phyloP scores from a whole-genome alignment of 306 rosid species.

The Adenanthera pavonina region DNA sequence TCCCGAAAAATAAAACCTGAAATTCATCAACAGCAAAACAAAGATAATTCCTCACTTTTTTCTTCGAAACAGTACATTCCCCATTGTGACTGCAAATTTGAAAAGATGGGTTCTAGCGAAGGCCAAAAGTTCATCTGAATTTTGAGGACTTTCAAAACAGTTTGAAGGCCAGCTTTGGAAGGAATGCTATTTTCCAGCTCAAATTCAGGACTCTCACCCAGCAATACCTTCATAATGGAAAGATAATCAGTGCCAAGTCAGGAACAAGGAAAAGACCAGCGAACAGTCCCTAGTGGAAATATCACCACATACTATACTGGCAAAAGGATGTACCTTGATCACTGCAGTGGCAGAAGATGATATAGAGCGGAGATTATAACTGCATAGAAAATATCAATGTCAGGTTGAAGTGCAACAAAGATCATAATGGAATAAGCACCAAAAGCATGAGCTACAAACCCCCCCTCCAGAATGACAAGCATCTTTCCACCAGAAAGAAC shows the following conservation, averaged over 20 bases:
- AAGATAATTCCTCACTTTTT: constrained; percentile 65
- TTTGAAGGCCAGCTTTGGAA: constrained; percentile 72
- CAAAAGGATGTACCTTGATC: constrained; percentile 68
- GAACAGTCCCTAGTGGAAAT: constrained; percentile 26
- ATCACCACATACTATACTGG: constrained; percentile 8
- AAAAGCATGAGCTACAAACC: constrained; percentile 70
- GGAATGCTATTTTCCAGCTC: constrained; percentile 58
- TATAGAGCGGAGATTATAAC: constrained; percentile 97
- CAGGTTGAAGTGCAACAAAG: constrained; percentile 30
- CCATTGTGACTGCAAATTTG: constrained; percentile 65
- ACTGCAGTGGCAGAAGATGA: constrained; percentile 93
- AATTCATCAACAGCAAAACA: constrained; percentile 33
- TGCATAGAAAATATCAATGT: constrained; percentile 54
- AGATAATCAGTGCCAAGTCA: constrained; percentile 34
- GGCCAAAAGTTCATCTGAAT: constrained; percentile 90
- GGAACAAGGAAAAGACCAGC: constrained; percentile 30
- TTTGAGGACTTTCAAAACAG: constrained; percentile 78
- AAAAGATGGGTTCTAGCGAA: constrained; percentile 54
- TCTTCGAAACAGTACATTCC: constrained; percentile 42
- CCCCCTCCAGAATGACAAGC: constrained; percentile 98
- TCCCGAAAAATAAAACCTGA: constrained; percentile 1
- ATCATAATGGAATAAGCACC: constrained; percentile 31
- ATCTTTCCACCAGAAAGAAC: constrained; percentile 83
- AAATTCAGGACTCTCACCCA: constrained; percentile 69
- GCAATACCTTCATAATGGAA: constrained; percentile 62